Percentiles rank a stretch among this genome's conserved stretches.
Conservation (phyloP, 306 rosid species). For the Luffa aegyptiaca region DNA sequence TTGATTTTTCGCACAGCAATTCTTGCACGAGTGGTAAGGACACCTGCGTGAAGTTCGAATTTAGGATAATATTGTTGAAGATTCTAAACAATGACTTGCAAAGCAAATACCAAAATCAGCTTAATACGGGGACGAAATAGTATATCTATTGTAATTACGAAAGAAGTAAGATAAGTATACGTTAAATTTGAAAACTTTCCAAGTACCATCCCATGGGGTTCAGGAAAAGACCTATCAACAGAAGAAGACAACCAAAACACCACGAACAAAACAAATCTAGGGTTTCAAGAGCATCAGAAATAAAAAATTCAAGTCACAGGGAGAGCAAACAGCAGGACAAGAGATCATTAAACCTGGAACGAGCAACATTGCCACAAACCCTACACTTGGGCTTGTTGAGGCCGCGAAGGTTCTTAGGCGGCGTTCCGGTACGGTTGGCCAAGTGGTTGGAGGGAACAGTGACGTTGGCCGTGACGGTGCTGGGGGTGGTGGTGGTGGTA, state of each 20-base stretch:
- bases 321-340: neutral
- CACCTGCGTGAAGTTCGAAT: constrained; percentile 39
- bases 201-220: neutral
- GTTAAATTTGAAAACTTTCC: neutral
- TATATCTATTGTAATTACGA: neutral
- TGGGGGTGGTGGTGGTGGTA: constrained; percentile 10
- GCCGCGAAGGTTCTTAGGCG: constrained; percentile 55
- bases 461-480: constrained; percentile 5
- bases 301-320: neutral
- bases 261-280: neutral
- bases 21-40: constrained; percentile 85
- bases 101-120: neutral
- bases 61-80: neutral
- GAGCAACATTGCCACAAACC: constrained; percentile 98
- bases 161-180: neutral
- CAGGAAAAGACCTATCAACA: neutral
- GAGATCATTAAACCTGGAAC: constrained; percentile 49
- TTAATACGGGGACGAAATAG: neutral
- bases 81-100: neutral
- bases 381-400: constrained; percentile 63
- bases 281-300: neutral
- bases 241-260: neutral
- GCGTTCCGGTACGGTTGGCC: constrained; percentile 31
- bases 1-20: constrained; percentile 89
- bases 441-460: constrained; percentile 15